Evolutionary conservation across 169 alveolate genomes (phyloP), one percentile per base, ranked within the genome.

Genomic region (Perkinsus olseni): DNA sequence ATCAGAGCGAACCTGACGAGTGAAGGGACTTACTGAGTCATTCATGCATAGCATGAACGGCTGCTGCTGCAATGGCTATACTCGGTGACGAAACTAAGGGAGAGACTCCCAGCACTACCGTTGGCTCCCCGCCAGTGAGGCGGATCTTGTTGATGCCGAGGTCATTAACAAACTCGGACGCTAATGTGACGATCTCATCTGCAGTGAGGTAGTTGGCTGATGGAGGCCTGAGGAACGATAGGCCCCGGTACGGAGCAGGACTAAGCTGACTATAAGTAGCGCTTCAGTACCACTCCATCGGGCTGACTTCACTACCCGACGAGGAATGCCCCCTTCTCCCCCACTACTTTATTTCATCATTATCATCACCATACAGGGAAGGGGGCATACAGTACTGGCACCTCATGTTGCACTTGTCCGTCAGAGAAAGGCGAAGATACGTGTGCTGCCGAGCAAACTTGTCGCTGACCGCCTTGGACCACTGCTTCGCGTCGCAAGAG

Each of bases 101-200:
- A 40, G 50, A 40, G 3, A 11, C 11, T 40, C 50, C 50, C 50
- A 40, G 11, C 17, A 62, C 34, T 62, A 62, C 82, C 82, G 82
- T 62, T 0, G 95, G 95, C 21, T 95, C 97, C n/a, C 97, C 97
- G 0, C 97, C 97, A 0, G 97, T 95, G 13, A 95, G 91, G 50
- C 97, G 93, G 0, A 95, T 94, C 74, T 95, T 95, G 34, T n/a
- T 74, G 28, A 94, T 95, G 31, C 96, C 95, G 6, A 92, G 91
- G 24, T 48, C 82, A 24, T 62, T 62, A 8, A 62, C 82, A 24
- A 62, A 24, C 1, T 4, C 17, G 10, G 82, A 62, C 34, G 82
- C 82, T 28, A 62, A 62, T 13, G 82, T 21, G 82, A 62, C 82
- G 1, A 62, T 62, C 82, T 62, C 82, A 8, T 62, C 82, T 28